Evolutionary conservation across 75 land plant genomes (phyloP).

Genomic region (Cunninghamia lanceolata): DNA sequence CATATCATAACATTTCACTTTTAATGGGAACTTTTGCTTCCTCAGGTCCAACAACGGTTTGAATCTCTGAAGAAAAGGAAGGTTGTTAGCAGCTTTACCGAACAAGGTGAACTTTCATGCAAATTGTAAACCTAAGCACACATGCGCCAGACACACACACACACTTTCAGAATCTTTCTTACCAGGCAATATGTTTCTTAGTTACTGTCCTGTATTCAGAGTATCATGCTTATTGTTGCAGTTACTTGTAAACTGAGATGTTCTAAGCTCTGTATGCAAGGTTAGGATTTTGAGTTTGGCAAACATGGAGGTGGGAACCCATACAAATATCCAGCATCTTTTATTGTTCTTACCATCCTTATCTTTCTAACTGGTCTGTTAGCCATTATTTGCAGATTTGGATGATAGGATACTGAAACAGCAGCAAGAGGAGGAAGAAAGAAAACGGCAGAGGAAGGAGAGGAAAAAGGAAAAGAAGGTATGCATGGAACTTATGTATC

Average conservation of each 20-base stretch:
- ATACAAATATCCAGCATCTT: not conserved
- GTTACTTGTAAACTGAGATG: not conserved
- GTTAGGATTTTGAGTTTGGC: not conserved
- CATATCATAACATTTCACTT: not conserved
- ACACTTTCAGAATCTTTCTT: not conserved
- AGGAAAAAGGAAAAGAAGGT: conserved; percentile 96
- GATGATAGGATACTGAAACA: conserved; percentile 85
- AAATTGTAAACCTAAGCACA: not conserved
- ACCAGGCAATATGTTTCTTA: not conserved
- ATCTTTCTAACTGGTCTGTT: not conserved
- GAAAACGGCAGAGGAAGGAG: conserved; percentile 76
- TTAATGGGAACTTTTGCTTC: not conserved
- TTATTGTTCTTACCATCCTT: not conserved
- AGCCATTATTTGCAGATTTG: conserved; percentile 46
- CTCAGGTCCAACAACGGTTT: conserved; percentile 83
- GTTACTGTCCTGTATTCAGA: not conserved
- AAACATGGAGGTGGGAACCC: not conserved
- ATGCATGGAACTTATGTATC: not conserved
- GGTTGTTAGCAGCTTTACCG: conserved; percentile 61
- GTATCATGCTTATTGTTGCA: not conserved
- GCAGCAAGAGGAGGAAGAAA: conserved; percentile 90
- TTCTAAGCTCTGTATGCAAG: not conserved
- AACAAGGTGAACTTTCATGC: conserved; percentile 58
- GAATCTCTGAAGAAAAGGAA: conserved; percentile 82
- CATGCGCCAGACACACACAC: not conserved